These are phyloP conservation scores for Leccinum subtestaceum DNA, from an alignment of 768 basidiomycete species.

Conservation along the genomic window DNA sequence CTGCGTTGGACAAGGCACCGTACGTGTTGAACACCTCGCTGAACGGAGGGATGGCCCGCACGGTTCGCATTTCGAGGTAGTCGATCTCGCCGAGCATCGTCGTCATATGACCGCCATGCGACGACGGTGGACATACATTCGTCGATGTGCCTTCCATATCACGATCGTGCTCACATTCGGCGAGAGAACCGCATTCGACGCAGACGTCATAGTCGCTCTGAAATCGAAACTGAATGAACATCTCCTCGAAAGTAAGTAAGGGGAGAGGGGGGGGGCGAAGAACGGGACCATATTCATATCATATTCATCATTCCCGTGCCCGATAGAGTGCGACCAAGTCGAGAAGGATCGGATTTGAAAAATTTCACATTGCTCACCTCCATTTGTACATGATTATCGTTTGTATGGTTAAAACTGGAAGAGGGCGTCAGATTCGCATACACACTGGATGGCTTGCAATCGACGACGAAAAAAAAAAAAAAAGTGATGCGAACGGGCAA, in stretches of 20 bases:
- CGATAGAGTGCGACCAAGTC: slow-evolving; percentile 20
- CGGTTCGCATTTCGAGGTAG: slow-evolving; percentile 68
- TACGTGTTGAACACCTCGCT: slow-evolving; percentile 78
- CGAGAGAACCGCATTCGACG: slow-evolving; percentile 62
- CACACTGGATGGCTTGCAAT: background rate
- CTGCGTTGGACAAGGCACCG: slow-evolving; percentile 61
- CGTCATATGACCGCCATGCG: slow-evolving; percentile 11
- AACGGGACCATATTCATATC: background rate
- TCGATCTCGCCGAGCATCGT: slow-evolving; percentile 27
- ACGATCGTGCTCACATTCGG: slow-evolving; percentile 65
- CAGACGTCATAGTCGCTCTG: slow-evolving; percentile 78
- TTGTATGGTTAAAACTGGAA: slow-evolving; percentile 68
- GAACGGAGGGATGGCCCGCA: slow-evolving; percentile 44
- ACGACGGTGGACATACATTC: slow-evolving; percentile 10
- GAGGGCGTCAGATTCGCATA: slow-evolving; percentile 15
- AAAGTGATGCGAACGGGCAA: background rate
- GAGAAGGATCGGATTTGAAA: slow-evolving; percentile 13
- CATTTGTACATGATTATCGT: slow-evolving; percentile 69
- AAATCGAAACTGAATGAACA: slow-evolving; percentile 7
- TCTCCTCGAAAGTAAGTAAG: slow-evolving; percentile 6
- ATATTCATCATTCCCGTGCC: background rate
- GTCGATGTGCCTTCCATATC: slow-evolving; percentile 15
- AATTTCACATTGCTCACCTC: slow-evolving; percentile 46
- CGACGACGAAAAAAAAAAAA: slow-evolving; percentile 2
- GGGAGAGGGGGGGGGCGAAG: background rate